phyloP scores from a whole-genome alignment of 2,329 filamentous ascomycete genomes.

The Proliferodiscus dingleyae region DNA sequence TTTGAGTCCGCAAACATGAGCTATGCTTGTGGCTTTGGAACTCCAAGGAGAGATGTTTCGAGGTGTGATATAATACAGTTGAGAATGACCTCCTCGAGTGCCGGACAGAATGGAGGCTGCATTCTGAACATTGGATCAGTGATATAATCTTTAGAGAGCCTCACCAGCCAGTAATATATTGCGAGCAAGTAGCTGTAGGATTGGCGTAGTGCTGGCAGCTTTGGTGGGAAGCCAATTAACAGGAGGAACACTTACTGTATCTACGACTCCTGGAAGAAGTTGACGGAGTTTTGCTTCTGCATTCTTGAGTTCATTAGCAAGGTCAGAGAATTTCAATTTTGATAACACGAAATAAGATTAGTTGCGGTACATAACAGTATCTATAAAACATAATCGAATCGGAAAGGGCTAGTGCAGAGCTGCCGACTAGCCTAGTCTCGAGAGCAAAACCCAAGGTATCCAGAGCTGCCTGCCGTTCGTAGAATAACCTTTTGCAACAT shows the following conservation, averaged over 20 bases:
- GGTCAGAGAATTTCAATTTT: conserved; percentile 11
- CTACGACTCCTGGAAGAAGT: conserved; percentile 20
- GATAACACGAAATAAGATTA: not conserved
- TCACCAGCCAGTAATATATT: not conserved
- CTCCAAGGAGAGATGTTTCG: conserved; percentile 95
- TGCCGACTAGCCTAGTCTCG: too few species aligned
- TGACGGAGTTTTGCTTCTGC: conserved; percentile 23
- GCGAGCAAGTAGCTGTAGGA: too few species aligned
- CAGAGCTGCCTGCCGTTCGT: not conserved
- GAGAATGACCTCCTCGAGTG: conserved; percentile 9
- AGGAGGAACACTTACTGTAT: not conserved
- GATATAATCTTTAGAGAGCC: not conserved
- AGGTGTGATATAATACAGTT: conserved; percentile 62
- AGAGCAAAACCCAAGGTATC: too few species aligned
- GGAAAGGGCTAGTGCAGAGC: too few species aligned
- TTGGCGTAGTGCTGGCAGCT: too few species aligned
- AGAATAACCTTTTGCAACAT: not conserved
- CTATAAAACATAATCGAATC: too few species aligned
- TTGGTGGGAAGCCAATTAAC: not conserved
- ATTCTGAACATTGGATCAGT: not conserved
- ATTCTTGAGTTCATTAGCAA: too few species aligned
- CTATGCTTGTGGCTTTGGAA: conserved; percentile 90
- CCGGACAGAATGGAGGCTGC: conserved; percentile 10
- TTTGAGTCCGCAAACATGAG: conserved; percentile 81
- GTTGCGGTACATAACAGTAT: not conserved